These are phyloP conservation scores for Neoscytalidium dimidiatum DNA, from an alignment of 2,329 filamentous ascomycete species.

Conservation along the genomic window DNA sequence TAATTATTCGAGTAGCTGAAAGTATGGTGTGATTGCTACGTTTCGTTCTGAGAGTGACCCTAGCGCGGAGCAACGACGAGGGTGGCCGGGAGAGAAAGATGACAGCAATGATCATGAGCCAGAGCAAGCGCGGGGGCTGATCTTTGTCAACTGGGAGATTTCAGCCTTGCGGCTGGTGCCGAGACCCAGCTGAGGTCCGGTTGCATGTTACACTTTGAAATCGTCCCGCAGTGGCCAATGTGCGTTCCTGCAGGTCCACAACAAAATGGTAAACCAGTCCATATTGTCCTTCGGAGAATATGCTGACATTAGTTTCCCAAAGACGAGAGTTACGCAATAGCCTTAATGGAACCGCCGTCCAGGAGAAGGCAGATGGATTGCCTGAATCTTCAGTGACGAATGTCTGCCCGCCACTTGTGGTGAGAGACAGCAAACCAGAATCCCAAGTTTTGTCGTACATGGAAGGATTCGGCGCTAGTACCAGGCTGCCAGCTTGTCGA, in stretches of 20 bases:
- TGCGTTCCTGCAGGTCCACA: not conserved
- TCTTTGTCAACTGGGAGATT: not conserved
- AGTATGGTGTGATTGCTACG: not conserved
- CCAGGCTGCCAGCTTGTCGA: conserved; percentile 3
- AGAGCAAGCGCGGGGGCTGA: not conserved
- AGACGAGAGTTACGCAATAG: not conserved
- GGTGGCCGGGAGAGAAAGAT: not conserved
- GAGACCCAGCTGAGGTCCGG: conserved; percentile 4
- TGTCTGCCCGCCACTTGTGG: conserved; percentile 1
- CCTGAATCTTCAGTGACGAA: not conserved
- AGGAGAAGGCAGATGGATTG: not conserved
- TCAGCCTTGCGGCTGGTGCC: conserved; percentile 14
- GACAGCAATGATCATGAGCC: not conserved
- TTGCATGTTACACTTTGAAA: not conserved
- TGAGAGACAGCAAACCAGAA: not conserved
- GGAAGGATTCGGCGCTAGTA: not conserved
- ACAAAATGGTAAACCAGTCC: not conserved
- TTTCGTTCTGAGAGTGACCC: not conserved
- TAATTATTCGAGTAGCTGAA: not conserved
- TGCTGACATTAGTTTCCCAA: not conserved
- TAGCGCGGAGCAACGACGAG: not conserved
- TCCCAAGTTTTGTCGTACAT: not conserved
- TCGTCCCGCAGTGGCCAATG: not conserved
- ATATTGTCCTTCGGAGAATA: not conserved
- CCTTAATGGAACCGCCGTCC: not conserved